Percentiles rank a stretch among this genome's conserved stretches.
phyloP scores from a whole-genome alignment of 441 rosid species.

The Aquilaria agallochum region DNA sequence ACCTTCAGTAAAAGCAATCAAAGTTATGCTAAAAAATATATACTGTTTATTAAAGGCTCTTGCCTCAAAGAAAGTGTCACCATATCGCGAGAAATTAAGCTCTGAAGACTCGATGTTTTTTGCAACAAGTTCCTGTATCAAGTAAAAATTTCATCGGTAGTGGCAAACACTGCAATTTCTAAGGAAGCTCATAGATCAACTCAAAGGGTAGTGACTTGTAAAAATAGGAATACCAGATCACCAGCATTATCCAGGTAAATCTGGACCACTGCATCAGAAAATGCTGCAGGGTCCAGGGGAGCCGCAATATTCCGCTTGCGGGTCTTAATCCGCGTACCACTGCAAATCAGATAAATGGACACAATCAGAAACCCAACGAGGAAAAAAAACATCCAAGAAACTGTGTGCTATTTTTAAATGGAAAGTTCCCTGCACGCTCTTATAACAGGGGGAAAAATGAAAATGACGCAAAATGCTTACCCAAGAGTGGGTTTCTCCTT shows the following conservation, averaged over 20 bases:
- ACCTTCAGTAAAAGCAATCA: background rate
- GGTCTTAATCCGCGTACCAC: constrained; percentile 99
- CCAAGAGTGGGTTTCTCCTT: constrained; percentile 99
- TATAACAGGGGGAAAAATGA: background rate
- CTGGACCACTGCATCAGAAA: constrained; percentile 99
- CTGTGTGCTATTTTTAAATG: background rate
- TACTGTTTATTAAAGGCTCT: background rate
- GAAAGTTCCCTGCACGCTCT: background rate
- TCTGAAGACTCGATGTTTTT: constrained; percentile 86
- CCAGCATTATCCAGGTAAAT: constrained; percentile 98
- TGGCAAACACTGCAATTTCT: background rate
- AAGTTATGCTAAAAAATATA: background rate
- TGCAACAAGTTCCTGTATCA: constrained; percentile 82
- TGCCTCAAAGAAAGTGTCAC: constrained; percentile 99
- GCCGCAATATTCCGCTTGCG: constrained; percentile 99
- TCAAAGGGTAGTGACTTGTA: background rate
- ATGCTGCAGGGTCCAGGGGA: constrained; percentile 99
- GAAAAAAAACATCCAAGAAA: constrained; percentile 1
- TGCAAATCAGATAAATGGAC: constrained; percentile 20
- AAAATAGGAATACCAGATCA: constrained; percentile 63
- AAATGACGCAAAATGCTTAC: constrained; percentile 33
- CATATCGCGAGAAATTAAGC: constrained; percentile 95
- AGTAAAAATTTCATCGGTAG: constrained; percentile 1
- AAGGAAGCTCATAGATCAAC: background rate
- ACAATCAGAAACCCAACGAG: background rate